These are phyloP conservation scores for Fragilaria crotonensis DNA, from an alignment of 108 stramenopile genomes.

Conservation along the genomic window DNA sequence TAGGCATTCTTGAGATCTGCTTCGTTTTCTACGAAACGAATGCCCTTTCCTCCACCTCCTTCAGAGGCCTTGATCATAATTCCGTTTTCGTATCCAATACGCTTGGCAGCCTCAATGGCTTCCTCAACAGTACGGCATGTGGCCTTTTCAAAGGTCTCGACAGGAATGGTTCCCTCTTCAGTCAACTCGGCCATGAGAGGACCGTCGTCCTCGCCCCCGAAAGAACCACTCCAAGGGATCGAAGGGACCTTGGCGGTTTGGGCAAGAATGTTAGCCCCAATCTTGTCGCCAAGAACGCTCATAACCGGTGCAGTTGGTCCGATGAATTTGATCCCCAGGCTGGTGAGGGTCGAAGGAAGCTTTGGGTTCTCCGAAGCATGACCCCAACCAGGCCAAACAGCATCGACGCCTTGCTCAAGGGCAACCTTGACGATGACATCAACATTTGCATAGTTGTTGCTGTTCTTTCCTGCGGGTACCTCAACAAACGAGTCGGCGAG, in stretches of 20 bases:
- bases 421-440: slow-evolving; percentile 83
- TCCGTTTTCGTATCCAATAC: slow-evolving; percentile 92
- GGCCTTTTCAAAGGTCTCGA: slow-evolving; percentile 89
- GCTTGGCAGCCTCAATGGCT: slow-evolving; percentile 84
- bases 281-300: slow-evolving; percentile 93
- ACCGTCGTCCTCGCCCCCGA: slow-evolving; percentile 85
- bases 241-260: slow-evolving; percentile 94
- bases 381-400: slow-evolving; percentile 96
- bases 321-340: slow-evolving; percentile 88
- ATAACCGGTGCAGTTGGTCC: slow-evolving; percentile 91
- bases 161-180: slow-evolving; percentile 94
- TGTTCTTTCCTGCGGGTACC: slow-evolving; percentile 86
- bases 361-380: slow-evolving; percentile 92
- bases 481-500: slow-evolving; percentile 92
- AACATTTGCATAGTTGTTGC: slow-evolving; percentile 94
- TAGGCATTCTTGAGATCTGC: slow-evolving; percentile 76
- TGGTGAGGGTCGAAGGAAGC: slow-evolving; percentile 59
- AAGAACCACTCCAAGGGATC: slow-evolving; percentile 95
- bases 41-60: slow-evolving; percentile 98
- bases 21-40: slow-evolving; percentile 92
- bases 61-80: slow-evolving; percentile 99
- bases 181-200: slow-evolving; percentile 86
- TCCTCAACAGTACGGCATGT: slow-evolving; percentile 86
- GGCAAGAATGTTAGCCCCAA: slow-evolving; percentile 92
- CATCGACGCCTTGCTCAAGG: slow-evolving; percentile 80